Evolutionary conservation across 495 filamentous ascomycete species (phyloP).

Genomic region (Penicillium malachiteum): DNA sequence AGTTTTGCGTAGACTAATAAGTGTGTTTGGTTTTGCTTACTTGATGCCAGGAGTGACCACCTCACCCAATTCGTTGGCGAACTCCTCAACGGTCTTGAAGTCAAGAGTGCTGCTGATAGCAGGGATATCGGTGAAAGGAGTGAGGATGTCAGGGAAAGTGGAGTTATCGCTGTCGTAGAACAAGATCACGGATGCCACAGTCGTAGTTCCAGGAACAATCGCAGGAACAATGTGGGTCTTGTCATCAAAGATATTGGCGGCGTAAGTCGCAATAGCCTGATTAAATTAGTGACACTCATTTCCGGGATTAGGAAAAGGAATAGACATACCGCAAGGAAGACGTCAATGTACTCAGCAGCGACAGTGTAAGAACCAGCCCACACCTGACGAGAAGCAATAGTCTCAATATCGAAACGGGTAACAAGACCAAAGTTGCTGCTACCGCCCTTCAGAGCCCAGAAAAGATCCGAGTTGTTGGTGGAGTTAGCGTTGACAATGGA

Average conservation of each 20-base stretch:
- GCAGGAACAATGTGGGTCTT: constrained; percentile 37
- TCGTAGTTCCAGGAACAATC: constrained; percentile 26
- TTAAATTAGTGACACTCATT: neutral
- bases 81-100: constrained; percentile 36
- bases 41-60: constrained; percentile 30
- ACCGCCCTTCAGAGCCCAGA: constrained; percentile 58
- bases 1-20: neutral
- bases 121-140: constrained; percentile 39
- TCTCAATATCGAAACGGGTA: constrained; percentile 48
- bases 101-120: constrained; percentile 30
- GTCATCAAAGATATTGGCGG: constrained; percentile 30
- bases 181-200: constrained; percentile 34
- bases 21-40: constrained; percentile 9
- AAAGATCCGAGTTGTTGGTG: constrained; percentile 55
- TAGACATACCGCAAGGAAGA: constrained; percentile 27
- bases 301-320: neutral
- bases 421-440: constrained; percentile 56
- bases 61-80: constrained; percentile 27
- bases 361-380: constrained; percentile 43
- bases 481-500: constrained; percentile 53
- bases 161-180: constrained; percentile 35
- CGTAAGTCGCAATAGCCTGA: constrained; percentile 32
- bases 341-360: constrained; percentile 26
- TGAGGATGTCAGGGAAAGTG: constrained; percentile 32
- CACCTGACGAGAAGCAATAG: constrained; percentile 47